phyloP scores from a whole-genome alignment of 768 basidiomycete species.

The Podaxis pistillaris region DNA sequence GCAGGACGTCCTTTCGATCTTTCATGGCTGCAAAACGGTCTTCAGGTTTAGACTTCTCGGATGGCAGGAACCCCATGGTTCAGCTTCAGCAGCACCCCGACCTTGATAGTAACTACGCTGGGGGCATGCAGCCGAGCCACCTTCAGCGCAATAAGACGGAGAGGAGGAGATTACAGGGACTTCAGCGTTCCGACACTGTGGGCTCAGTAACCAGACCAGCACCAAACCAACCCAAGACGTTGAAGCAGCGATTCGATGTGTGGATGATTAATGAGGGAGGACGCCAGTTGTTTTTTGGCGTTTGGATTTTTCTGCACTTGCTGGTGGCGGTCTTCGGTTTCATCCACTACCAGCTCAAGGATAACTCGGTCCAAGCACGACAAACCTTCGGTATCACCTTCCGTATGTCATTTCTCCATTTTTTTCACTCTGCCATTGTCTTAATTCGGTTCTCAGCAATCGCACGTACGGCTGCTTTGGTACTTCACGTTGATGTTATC shows the following conservation, averaged over 20 bases:
- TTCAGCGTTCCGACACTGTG: slow-evolving; percentile 61
- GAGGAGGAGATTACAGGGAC: slow-evolving; percentile 77
- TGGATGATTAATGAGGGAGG: slow-evolving; percentile 97
- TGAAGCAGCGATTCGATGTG: slow-evolving; percentile 49
- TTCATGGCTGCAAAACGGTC: slow-evolving; percentile 42
- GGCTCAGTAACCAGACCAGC: slow-evolving; percentile 25
- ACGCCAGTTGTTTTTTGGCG: slow-evolving; percentile 70
- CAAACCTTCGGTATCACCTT: slow-evolving; percentile 74
- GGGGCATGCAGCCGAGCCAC: slow-evolving; percentile 37
- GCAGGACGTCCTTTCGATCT: slow-evolving; percentile 34
- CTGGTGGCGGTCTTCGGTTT: slow-evolving; percentile 77
- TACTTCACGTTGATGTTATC: slow-evolving; percentile 87
- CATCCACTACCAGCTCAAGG: slow-evolving; percentile 75
- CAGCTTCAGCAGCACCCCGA: slow-evolving; percentile 56
- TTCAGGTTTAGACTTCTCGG: slow-evolving; percentile 71
- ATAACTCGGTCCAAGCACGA: slow-evolving; percentile 70
- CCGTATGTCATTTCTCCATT: slow-evolving; percentile 44
- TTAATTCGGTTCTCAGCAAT: slow-evolving; percentile 52
- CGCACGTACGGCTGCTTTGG: slow-evolving; percentile 85
- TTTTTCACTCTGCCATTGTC: slow-evolving; percentile 31
- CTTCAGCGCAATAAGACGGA: slow-evolving; percentile 88
- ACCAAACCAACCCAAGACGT: slow-evolving; percentile 34
- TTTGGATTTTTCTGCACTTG: slow-evolving; percentile 80
- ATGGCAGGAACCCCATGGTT: slow-evolving; percentile 36
- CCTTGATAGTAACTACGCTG: slow-evolving; percentile 27